Percentiles rank a stretch among this genome's conserved stretches.
phyloP scores from a whole-genome alignment of 2,329 filamentous ascomycete species.

The Neonectria coccinea region DNA sequence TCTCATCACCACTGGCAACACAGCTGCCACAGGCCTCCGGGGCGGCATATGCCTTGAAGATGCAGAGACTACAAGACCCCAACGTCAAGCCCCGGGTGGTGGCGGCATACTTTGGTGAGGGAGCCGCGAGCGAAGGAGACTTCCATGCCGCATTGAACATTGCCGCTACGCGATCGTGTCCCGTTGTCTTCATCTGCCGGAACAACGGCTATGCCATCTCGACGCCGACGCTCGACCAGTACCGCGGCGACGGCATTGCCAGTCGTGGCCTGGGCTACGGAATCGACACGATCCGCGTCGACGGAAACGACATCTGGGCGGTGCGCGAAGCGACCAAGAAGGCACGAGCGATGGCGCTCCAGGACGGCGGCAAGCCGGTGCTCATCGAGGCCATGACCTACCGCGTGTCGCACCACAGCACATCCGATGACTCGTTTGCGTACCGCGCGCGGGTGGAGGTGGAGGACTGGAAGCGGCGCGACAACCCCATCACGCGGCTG shows the following conservation, averaged over 20 bases:
- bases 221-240: constrained; percentile 90
- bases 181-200: constrained; percentile 88
- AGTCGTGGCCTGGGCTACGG: constrained; percentile 89
- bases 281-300: constrained; percentile 92
- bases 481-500: constrained; percentile 87
- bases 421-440: constrained; percentile 95
- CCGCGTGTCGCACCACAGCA: constrained; percentile 97
- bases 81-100: constrained; percentile 75
- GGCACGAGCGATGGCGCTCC: constrained; percentile 82
- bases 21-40: constrained; percentile 91
- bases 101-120: constrained; percentile 90
- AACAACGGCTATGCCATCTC: constrained; percentile 95
- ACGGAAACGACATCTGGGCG: constrained; percentile 95
- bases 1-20: constrained; percentile 85
- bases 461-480: constrained; percentile 91
- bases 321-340: constrained; percentile 83
- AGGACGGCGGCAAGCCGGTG: constrained; percentile 83
- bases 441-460: constrained; percentile 95
- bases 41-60: constrained; percentile 87
- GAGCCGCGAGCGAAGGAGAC: constrained; percentile 89
- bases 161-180: constrained; percentile 87
- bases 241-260: constrained; percentile 91
- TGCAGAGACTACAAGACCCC: constrained; percentile 80
- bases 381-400: constrained; percentile 98
- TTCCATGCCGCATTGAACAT: constrained; percentile 94